Conservation (phyloP, 805 yeast species). For the Lipomyces oligophaga region DNA sequence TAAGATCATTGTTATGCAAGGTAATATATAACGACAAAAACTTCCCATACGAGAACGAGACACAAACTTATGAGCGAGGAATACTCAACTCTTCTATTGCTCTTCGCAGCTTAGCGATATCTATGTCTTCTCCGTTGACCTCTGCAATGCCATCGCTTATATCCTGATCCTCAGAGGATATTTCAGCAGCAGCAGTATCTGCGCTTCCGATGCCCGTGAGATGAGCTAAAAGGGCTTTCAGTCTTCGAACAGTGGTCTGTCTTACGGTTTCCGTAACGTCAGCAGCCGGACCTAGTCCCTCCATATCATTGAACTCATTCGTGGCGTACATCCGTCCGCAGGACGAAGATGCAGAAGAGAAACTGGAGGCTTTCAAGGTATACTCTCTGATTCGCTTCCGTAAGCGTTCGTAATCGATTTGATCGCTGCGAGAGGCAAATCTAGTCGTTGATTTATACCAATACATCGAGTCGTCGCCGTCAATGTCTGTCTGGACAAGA, state of each 20-base stretch:
- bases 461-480: conserved; percentile 25
- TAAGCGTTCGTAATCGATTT: conserved; percentile 25
- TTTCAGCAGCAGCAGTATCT: conserved; percentile 5
- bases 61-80: no score
- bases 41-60: no score
- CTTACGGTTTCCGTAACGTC: conserved; percentile 16
- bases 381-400: conserved; percentile 19
- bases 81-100: conserved; percentile 20
- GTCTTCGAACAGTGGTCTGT: conserved; percentile 15
- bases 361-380: conserved; percentile 2
- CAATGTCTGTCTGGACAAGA: conserved; percentile 22
- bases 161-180: background rate
- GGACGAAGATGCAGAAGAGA: conserved; percentile 1
- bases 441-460: conserved; percentile 26
- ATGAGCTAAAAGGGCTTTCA: conserved; percentile 19
- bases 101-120: conserved; percentile 14
- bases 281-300: conserved; percentile 19
- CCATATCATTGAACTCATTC: background rate
- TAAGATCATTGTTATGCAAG: no score
- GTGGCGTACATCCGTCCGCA: conserved; percentile 1
- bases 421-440: conserved; percentile 23
- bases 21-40: no score
- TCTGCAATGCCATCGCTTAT: conserved; percentile 5
- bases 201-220: conserved; percentile 10
- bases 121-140: conserved; percentile 13